phyloP scores from a whole-genome alignment of 1,284 basidiomycete species.

The Malassezia arunalokei region DNA sequence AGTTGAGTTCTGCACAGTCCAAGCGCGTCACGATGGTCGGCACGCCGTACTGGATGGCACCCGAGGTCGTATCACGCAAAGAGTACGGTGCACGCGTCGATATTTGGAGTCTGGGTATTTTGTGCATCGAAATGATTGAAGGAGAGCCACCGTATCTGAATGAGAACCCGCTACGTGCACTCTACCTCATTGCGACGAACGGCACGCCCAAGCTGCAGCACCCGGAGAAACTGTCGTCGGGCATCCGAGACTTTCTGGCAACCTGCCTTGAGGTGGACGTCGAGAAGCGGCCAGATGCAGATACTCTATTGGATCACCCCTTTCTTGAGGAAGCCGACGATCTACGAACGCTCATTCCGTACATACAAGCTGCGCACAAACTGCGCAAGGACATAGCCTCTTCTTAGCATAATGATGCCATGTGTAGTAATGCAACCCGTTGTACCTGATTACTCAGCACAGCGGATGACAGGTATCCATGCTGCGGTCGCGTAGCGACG shows the following conservation, averaged over 20 bases:
- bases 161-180: slow-evolving; percentile 85
- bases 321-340: slow-evolving; percentile 4
- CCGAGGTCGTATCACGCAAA: slow-evolving; percentile 92
- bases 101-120: slow-evolving; percentile 95
- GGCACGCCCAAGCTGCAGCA: slow-evolving; percentile 95
- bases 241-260: slow-evolving; percentile 83
- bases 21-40: slow-evolving; percentile 99
- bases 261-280: slow-evolving; percentile 87
- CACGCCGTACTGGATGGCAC: slow-evolving; percentile 99
- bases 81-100: slow-evolving; percentile 98
- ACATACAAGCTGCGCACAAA: slow-evolving; percentile 14
- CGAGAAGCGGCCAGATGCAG: slow-evolving; percentile 78
- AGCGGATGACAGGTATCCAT: too few relatives aligned
- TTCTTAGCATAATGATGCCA: neutral
- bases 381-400: neutral
- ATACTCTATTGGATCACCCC: slow-evolving; percentile 54
- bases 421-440: too few relatives aligned
- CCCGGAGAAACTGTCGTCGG: slow-evolving; percentile 70
- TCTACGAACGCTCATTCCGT: slow-evolving; percentile 10
- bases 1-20: slow-evolving; percentile 78
- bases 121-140: slow-evolving; percentile 99
- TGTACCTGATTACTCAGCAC: too few relatives aligned
- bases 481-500: too few relatives aligned
- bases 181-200: slow-evolving; percentile 94
- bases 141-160: slow-evolving; percentile 96